Percentiles rank a stretch among this genome's conserved stretches.
These are phyloP conservation scores for Aspergillus avenaceus DNA, from an alignment of 495 filamentous ascomycete species.

Conservation along the genomic window DNA sequence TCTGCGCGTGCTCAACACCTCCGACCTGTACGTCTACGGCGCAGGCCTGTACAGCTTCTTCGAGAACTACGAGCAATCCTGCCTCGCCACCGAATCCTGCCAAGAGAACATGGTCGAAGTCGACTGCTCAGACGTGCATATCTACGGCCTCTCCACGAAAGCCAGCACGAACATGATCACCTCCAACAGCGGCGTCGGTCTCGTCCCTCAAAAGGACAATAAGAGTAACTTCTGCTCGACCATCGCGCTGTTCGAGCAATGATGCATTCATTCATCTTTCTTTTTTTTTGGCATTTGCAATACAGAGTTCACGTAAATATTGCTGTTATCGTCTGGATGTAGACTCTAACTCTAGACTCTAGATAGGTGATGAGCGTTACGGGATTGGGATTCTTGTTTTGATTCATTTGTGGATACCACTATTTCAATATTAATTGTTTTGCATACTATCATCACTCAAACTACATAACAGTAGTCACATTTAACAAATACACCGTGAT, in stretches of 20 bases:
- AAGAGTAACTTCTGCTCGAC: conserved; percentile 72
- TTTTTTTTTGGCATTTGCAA: conserved; percentile 5
- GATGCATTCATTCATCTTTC: background rate
- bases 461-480: no score
- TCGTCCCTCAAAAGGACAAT: conserved; percentile 65
- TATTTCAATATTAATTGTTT: no score
- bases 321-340: no score
- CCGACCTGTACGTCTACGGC: conserved; percentile 68
- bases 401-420: background rate
- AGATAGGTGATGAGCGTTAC: no score
- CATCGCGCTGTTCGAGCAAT: conserved; percentile 58
- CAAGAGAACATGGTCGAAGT: conserved; percentile 86
- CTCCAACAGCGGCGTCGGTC: conserved; percentile 35
- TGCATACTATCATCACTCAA: no score
- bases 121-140: conserved; percentile 64
- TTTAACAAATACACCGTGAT: background rate
- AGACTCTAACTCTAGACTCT: no score
- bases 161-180: conserved; percentile 84
- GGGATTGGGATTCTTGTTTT: background rate
- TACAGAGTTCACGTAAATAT: no score
- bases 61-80: conserved; percentile 78
- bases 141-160: conserved; percentile 84
- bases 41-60: conserved; percentile 86
- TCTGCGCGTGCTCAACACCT: conserved; percentile 68
- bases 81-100: conserved; percentile 70